phyloP scores from a whole-genome alignment of 2,329 filamentous ascomycete species.

The Colletotrichum spinosum region DNA sequence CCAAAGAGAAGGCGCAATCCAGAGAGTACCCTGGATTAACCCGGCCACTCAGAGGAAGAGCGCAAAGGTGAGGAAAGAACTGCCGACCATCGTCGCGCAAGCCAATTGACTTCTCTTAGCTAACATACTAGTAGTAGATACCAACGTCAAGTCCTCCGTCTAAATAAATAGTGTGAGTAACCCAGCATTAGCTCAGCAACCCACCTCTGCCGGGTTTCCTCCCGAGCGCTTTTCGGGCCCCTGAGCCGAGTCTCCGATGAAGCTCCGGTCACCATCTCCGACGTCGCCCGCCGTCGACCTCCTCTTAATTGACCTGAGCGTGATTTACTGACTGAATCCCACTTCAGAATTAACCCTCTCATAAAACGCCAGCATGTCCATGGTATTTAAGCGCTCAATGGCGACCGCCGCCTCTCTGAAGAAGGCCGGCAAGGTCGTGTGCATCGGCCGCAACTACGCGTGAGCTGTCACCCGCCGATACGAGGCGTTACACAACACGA shows the following conservation, averaged over 20 bases:
- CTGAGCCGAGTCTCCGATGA: constrained; percentile 26
- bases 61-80: no score
- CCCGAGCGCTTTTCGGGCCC: constrained; percentile 16
- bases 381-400: constrained; percentile 49
- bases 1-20: no score
- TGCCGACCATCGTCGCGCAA: no score
- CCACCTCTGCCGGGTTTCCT: not conserved
- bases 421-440: constrained; percentile 81
- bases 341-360: not conserved
- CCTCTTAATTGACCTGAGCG: not conserved
- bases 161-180: no score
- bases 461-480: constrained; percentile 56
- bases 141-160: no score
- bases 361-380: constrained; percentile 43
- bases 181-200: no score
- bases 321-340: not conserved
- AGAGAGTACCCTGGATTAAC: no score
- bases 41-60: no score
- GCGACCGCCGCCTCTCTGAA: constrained; percentile 60
- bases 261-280: constrained; percentile 25
- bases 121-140: no score
- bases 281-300: constrained; percentile 11
- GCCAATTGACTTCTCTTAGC: no score
- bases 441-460: constrained; percentile 97
- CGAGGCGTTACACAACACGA: constrained; percentile 36